Conservation (phyloP, 768 basidiomycete species). For the Boletellus emodensis region DNA sequence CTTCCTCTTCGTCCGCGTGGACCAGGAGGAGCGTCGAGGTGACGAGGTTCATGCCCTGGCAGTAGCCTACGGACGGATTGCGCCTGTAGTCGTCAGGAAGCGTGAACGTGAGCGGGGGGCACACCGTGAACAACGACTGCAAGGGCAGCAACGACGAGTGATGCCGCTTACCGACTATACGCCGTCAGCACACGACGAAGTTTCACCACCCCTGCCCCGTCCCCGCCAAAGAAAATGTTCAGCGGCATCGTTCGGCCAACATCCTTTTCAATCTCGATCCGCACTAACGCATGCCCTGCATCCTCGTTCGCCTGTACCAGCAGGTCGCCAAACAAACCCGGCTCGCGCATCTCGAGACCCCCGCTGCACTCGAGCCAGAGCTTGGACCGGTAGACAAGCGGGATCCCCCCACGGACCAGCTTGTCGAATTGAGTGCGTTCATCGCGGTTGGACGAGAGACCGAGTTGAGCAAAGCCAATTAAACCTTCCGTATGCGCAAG, state of each 20-base stretch:
- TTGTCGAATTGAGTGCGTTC: constrained; percentile 77
- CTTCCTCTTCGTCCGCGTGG: constrained; percentile 93
- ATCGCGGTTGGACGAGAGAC: constrained; percentile 61
- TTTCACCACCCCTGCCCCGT: constrained; percentile 92
- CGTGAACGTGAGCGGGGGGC: no score
- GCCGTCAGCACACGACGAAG: constrained; percentile 85
- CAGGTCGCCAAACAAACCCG: constrained; percentile 84
- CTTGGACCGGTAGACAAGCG: constrained; percentile 81
- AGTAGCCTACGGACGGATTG: constrained; percentile 90
- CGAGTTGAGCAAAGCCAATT: constrained; percentile 89
- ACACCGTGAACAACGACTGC: no score
- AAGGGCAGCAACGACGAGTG: background rate
- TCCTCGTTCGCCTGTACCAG: constrained; percentile 48
- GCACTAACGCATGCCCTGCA: constrained; percentile 45
- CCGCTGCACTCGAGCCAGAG: constrained; percentile 94
- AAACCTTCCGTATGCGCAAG: constrained; percentile 78
- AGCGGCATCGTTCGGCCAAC: constrained; percentile 88
- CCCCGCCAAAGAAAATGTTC: constrained; percentile 96
- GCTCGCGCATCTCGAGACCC: constrained; percentile 86
- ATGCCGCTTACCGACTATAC: constrained; percentile 73
- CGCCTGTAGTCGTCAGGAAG: constrained; percentile 46
- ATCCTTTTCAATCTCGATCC: constrained; percentile 93
- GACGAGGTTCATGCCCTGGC: constrained; percentile 93
- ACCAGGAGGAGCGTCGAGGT: constrained; percentile 92
- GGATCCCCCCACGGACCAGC: constrained; percentile 82